Base-by-base conservation (phyloP, 192 early-diverging fungal species). In the Coemansia sp. region DNA sequence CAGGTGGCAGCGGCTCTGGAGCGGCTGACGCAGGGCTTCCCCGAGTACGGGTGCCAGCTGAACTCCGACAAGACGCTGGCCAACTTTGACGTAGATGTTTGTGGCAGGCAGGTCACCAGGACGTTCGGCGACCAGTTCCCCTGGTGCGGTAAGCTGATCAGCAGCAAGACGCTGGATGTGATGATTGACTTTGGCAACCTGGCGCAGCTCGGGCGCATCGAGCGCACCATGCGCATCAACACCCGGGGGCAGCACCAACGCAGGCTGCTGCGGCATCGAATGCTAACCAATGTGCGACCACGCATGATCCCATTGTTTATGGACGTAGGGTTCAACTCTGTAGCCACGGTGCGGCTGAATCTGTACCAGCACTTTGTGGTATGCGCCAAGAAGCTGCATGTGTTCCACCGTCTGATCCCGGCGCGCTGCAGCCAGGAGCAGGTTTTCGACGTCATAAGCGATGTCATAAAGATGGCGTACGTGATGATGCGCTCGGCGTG, bases 101-200 rank as follows among this genome's bases (percentile, higher is more conserved):
- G 42, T n/a, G 66, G 64, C 14, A 48, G 78, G 19, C 74, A 71
- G 0, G 61, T 53, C 15, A 41, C 47, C 34, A 64, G 79, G 19
- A 42, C 73, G 27, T 52, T 42, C 23, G 42, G 59, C 45, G 15
- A 45, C 0, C 34, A 17, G 30, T 66, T 78, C 30, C 62, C 64
- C 10, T 97, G 91, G 87, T 95, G 92, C 64, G 94, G 93, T 1
- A 69, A 91, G 14, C 66, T 91, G 5, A 82, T 97, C 50, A 58
- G 92, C 55, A 82, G 83, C 18, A 59, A 53, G 47, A 85, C 78
- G 8, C 78, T 95, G 21, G 76, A 89, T 23, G 84, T 93, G 34
- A 71, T 79, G 44, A 75, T 56, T 3, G 91, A 96, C 64, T 96
- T 89, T 50, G 66, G 62, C 3, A 82, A 87, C 17, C 80, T 87